Percentiles rank a stretch among this genome's conserved stretches.
Conservation (phyloP, 371 early-diverging fungal species). For the Rhizopus sp. region DNA sequence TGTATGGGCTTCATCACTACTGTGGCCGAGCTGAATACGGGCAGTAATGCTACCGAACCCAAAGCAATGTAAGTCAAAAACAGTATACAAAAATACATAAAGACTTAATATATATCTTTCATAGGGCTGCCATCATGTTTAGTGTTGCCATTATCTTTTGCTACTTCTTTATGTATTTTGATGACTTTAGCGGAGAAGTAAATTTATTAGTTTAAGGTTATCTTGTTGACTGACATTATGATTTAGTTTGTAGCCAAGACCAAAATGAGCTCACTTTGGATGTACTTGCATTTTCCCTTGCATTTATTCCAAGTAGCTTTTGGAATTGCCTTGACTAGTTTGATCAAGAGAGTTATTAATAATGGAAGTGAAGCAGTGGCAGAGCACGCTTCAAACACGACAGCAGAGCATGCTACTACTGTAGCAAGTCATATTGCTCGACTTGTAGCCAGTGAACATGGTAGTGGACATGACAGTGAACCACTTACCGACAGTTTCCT, state of each 20-base stretch:
- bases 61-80: constrained; percentile 36
- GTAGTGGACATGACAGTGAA: too few species aligned
- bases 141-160: constrained; percentile 51
- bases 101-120: not conserved
- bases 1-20: constrained; percentile 52
- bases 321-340: constrained; percentile 53
- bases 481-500: constrained; percentile 24
- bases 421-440: constrained; percentile 1
- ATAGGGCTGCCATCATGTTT: constrained; percentile 45
- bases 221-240: not conserved
- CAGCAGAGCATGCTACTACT: constrained; percentile 11
- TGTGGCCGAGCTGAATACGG: constrained; percentile 26
- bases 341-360: not conserved
- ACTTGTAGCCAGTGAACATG: constrained; percentile 5
- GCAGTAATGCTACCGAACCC: constrained; percentile 16
- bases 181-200: constrained; percentile 48
- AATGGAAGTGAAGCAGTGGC: constrained; percentile 6
- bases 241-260: constrained; percentile 25
- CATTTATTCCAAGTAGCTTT: constrained; percentile 60
- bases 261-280: constrained; percentile 55
- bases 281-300: constrained; percentile 61
- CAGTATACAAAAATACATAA: not conserved
- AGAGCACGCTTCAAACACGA: constrained; percentile 3
- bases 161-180: constrained; percentile 58
- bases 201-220: not conserved